Base-by-base conservation (phyloP, 495 filamentous ascomycete genomes). In the Penicillium bialowiezense region DNA sequence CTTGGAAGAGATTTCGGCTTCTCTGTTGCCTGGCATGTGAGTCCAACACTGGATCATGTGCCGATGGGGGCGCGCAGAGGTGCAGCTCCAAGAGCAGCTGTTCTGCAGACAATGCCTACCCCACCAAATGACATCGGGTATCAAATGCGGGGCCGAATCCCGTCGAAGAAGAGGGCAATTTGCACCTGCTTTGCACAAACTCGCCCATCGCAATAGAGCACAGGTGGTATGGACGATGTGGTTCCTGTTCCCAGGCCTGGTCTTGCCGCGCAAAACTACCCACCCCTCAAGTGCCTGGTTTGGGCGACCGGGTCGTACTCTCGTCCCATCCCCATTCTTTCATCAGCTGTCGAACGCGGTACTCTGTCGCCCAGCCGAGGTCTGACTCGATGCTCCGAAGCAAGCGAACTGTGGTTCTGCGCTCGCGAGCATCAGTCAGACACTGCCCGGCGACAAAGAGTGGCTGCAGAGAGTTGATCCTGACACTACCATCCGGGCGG, bases 361-460 rank as follows among this genome's bases (percentile, higher is more conserved):
- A 83, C 47, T 82, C 79, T 20, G 78, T 85, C 1, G 81, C 81
- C 83, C 82, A 85, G 17, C 81, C 83, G 10, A 79, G 66, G 51
- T 85, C 82, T 3, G 56, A 50, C 61, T 85, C 81, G 26, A 85
- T 77, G 20, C 73, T 76, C n/a, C 77, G 63, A 37, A 86, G 56
- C 32, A 84, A 62, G 13, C 72, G 68, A 41, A 84, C 46, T 14
- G 83, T 69, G 12, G 74, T 63, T 28, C 71, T 64, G 2, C 79
- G 70, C 55, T 82, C 82, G 5, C 64, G 65, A 18, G 64, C 48
- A 32, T 80, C 77, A 2, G 56, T 71, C 20, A 85, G 58, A 56
- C 79, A 84, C 51, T 84, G 79, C 0, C 82, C 82, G 8, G 78
- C 80, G 35, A 83, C 79, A 55, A 80, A 86, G 1, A 86, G 60